Conservation (phyloP, 768 basidiomycete genomes). For the Russula vinacea region DNA sequence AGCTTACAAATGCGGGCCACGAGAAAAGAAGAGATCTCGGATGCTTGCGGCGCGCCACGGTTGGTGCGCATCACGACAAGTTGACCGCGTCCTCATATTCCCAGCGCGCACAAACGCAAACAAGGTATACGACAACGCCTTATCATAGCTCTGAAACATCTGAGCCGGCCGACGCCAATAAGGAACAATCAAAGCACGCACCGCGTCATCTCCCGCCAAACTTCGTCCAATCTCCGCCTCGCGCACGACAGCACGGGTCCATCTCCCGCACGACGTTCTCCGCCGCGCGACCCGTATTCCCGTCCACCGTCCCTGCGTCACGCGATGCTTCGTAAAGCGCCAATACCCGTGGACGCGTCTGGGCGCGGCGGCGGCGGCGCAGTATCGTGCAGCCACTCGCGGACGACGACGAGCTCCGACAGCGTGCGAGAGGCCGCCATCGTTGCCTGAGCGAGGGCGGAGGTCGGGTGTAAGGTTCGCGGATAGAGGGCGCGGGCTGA, state of each 20-base stretch:
- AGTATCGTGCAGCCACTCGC: constrained; percentile 86
- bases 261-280: constrained; percentile 25
- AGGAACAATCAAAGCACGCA: constrained; percentile 39
- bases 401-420: constrained; percentile 71
- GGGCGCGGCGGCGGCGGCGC: constrained; percentile 40
- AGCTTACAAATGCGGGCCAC: constrained; percentile 69
- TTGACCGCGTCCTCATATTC: constrained; percentile 82
- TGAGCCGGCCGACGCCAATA: not conserved
- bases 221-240: constrained; percentile 33
- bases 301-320: constrained; percentile 40
- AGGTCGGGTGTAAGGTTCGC: constrained; percentile 76
- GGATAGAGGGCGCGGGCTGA: constrained; percentile 55
- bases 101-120: constrained; percentile 84
- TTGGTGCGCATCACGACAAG: constrained; percentile 79
- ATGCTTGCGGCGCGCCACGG: constrained; percentile 92
- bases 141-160: constrained; percentile 67
- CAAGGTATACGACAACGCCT: constrained; percentile 67
- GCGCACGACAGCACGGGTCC: constrained; percentile 60
- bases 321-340: constrained; percentile 27
- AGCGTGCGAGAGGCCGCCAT: constrained; percentile 66
- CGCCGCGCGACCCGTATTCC: constrained; percentile 19
- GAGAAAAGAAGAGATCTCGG: constrained; percentile 71
- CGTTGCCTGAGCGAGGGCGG: constrained; percentile 69
- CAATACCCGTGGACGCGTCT: constrained; percentile 27
- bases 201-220: constrained; percentile 75